Evolutionary conservation across 2,329 filamentous ascomycete genomes (phyloP), one percentile per base, ranked within the genome.

Genomic region (Hymenoscyphus scutula): DNA sequence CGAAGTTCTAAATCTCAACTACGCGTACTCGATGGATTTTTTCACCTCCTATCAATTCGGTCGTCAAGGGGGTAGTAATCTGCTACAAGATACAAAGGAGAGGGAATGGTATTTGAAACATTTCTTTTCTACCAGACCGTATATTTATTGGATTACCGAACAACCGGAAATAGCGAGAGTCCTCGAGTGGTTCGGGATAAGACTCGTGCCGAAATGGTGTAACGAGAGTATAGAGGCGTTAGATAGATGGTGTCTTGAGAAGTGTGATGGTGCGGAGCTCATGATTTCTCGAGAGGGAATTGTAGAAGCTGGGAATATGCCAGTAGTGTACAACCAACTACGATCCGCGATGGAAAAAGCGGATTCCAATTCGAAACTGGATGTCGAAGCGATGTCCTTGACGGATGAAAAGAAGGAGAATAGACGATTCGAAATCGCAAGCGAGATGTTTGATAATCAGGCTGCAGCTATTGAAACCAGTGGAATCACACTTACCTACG

Each of bases 401-500:
- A 56, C n/a, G 13, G 19, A 23, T 2, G 54, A 37, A 13, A 13
- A 56, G 19, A 11, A 1, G 10, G 29, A 38, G 19, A 7, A 13
- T 29, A 37, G 54, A 37, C 15, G 29, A 17, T 74, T 84, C 1
- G 80, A 84, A 1, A 79, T 91, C 29, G 88, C 89, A 2, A 90
- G 85, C 45, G 90, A 94, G 71, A 79, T 91, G 64, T 82, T 91
- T 51, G 90, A 94, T 69, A 90, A 94, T 66, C 79, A 91, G 1
- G 84, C 90, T 1, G 91, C 91, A 0, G 91, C 90, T 0, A 89
- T 92, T 67, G 91, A 95, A 72, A 94, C 91, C 0, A 88, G 87
- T 2, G 89, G 87, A 1, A 87, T 92, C 37, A 85, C 84, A 0
- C 76, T 91, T 19, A 85, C 84, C 1, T 90, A 88, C 70, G 73